Evolutionary conservation across 2,329 filamentous ascomycete genomes (phyloP), one percentile per base, ranked within the genome.

Genomic region (Ustulina deusta): DNA sequence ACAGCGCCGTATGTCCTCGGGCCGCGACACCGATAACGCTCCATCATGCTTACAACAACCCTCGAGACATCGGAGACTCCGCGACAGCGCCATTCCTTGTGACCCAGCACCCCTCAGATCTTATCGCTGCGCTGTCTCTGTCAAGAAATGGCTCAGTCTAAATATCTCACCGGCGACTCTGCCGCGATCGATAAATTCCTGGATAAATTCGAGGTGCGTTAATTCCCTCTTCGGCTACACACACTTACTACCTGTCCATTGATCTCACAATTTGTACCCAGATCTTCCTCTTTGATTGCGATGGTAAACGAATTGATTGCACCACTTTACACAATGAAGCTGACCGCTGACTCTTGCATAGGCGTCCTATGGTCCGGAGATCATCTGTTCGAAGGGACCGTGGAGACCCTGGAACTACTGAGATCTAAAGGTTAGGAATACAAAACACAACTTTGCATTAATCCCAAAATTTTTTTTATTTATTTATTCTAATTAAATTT

Each of bases 341-440:
- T 68, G n/a, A 72, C 10, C 7, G 13, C 42, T 66, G 22, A 72
- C 17, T 5, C 6, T 15, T 49, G 11, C 56, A 32, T 61, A 74
- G 94, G 95, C 78, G 96, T 99, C 42, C 85, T 99, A 68, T 99
- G 96, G 96, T 97, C 94, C 17, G 96, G 96, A 57, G 93, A 97
- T 77, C 91, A 95, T 78, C 84, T 97, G 11, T 97, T 96, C 74
- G 90, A 93, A 15, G 92, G 91, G 61, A 90, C 94, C 5, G 91
- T 93, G 4, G 93, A 97, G 81, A 97, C 94, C 0, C 83, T 99
- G 42, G 88, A 93, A 69, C 85, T 97, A 81, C 83, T 99, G 70
- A 90, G 93, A 76, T 90, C 89, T 65, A 92, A 89, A 89, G 93
- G 94, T 94, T 76, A 68, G 78, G n/a, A 38, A 27, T 48, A 38